A percentile compares a stretch with the other conserved stretches of the same genome.
phyloP scores from a whole-genome alignment of 2,329 filamentous ascomycete genomes.

The Didymella segeticola region DNA sequence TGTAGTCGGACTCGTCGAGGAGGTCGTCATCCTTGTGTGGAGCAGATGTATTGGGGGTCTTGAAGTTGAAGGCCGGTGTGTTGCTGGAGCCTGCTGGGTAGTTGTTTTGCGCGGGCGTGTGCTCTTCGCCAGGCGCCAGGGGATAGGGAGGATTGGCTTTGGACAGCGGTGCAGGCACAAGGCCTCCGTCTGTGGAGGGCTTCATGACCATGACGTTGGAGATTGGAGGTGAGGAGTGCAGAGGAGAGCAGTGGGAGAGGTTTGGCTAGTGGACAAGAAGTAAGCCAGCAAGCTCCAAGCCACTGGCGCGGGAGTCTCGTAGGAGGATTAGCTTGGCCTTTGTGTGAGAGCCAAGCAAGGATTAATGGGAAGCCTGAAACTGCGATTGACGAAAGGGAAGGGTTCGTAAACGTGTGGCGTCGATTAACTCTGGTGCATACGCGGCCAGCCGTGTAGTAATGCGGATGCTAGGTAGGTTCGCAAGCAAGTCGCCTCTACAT shows the following conservation, averaged over 20 bases:
- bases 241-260: slow-evolving; percentile 1
- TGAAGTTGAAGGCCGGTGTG: slow-evolving; percentile 52
- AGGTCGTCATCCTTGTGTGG: slow-evolving; percentile 31
- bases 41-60: slow-evolving; percentile 32
- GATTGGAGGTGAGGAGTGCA: slow-evolving; percentile 8
- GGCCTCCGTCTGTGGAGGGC: slow-evolving; percentile 42
- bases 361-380: neutral
- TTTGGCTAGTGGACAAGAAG: slow-evolving; percentile 2
- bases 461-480: slow-evolving; percentile 2
- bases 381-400: neutral
- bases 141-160: slow-evolving; percentile 56
- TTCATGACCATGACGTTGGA: slow-evolving; percentile 54
- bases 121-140: slow-evolving; percentile 48
- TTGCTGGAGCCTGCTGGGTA: slow-evolving; percentile 45
- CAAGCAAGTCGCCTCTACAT: slow-evolving; percentile 1
- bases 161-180: slow-evolving; percentile 51
- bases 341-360: slow-evolving; percentile 5
- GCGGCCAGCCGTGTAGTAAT: slow-evolving; percentile 5
- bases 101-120: slow-evolving; percentile 28
- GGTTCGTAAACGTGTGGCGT: neutral
- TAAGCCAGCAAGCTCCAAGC: slow-evolving; percentile 14
- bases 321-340: slow-evolving; percentile 9
- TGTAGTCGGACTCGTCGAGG: slow-evolving; percentile 39
- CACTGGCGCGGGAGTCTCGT: slow-evolving; percentile 4
- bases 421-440: slow-evolving; percentile 1